These are phyloP conservation scores for Talaromyces proteolyticus DNA, from an alignment of 495 filamentous ascomycete genomes.

Conservation along the genomic window DNA sequence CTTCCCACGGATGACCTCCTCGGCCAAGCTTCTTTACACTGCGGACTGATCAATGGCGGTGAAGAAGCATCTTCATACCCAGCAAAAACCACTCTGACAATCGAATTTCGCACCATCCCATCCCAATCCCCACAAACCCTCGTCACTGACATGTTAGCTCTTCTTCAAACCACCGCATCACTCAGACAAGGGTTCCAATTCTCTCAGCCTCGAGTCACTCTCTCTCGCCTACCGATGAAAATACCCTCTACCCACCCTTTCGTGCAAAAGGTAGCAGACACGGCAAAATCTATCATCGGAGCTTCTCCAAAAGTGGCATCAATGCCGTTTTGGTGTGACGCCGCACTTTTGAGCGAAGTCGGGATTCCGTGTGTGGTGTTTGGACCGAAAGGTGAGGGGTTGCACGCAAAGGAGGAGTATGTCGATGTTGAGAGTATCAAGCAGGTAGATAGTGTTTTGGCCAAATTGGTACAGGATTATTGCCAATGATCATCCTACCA, in stretches of 20 bases:
- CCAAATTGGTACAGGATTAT: no score
- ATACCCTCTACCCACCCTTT: no score
- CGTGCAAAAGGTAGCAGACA: constrained; percentile 16
- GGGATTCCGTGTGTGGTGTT: constrained; percentile 37
- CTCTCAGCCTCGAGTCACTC: no score
- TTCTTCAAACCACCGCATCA: no score
- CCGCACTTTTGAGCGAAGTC: constrained; percentile 28
- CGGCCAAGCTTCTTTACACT: constrained; percentile 33
- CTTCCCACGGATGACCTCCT: constrained; percentile 26
- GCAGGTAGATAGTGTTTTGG: no score
- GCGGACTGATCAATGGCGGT: constrained; percentile 38
- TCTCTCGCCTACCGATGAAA: no score
- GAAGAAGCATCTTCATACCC: constrained; percentile 44
- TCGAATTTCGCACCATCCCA: constrained; percentile 40
- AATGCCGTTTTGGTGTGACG: constrained; percentile 38
- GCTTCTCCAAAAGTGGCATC: no score
- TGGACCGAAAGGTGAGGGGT: constrained; percentile 32
- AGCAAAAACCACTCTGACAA: constrained; percentile 30
- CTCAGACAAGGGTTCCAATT: no score
- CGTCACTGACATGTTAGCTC: constrained; percentile 24
- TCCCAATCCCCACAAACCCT: constrained; percentile 26
- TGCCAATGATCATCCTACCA: no score
- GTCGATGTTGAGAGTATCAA: constrained; percentile 30
- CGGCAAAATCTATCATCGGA: no score
- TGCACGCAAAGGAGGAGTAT: constrained; percentile 42